Evolutionary conservation across 768 basidiomycete genomes (phyloP).

Genomic region (Pholiota molesta): DNA sequence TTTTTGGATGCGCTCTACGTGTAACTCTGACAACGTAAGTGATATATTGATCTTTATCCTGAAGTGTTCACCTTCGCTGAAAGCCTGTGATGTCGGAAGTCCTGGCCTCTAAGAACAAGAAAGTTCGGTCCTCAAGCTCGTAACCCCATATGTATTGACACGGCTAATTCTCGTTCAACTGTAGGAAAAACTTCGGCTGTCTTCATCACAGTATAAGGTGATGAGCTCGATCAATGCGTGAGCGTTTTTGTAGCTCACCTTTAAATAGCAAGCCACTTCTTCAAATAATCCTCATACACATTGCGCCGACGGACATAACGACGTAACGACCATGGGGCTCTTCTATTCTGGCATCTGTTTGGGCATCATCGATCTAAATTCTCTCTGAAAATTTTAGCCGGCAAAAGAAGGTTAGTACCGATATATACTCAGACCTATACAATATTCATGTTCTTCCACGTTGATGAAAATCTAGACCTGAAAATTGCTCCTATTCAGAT

Average conservation of each 20-base stretch:
- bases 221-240: neutral
- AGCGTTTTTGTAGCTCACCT: conserved; percentile 13
- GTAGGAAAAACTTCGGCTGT: conserved; percentile 18
- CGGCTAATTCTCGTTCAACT: conserved; percentile 19
- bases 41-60: neutral
- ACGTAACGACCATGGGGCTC: conserved; percentile 3
- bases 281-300: conserved; percentile 7
- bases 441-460: neutral
- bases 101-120: neutral
- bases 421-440: neutral
- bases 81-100: neutral
- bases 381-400: neutral
- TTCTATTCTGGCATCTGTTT: neutral
- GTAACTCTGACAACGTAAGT: neutral
- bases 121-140: neutral
- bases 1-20: neutral
- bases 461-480: neutral
- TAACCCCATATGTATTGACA: neutral
- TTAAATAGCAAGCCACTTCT: conserved; percentile 14
- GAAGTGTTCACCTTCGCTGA: neutral
- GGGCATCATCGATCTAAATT: neutral
- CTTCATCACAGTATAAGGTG: conserved; percentile 1
- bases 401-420: neutral
- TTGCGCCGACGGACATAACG: conserved; percentile 15
- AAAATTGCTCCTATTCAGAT: neutral